Evolutionary conservation across 805 yeast species (phyloP).

Genomic region (Komagataella phaffii): DNA sequence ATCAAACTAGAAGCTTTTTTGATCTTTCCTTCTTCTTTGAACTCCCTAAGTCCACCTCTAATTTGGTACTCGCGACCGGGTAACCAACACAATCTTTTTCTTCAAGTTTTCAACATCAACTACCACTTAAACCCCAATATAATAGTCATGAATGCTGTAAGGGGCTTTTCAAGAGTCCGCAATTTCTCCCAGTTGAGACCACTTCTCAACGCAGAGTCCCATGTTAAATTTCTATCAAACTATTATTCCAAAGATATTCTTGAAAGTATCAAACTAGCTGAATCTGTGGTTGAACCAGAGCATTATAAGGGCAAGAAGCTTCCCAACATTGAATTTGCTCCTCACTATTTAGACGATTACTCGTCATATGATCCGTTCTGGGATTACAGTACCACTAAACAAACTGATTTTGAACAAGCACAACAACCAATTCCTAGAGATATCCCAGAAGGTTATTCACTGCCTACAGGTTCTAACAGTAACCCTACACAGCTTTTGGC

Average conservation of each 20-base stretch:
- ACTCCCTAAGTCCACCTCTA: background rate
- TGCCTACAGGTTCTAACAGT: constrained; percentile 1
- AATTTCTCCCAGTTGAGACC: background rate
- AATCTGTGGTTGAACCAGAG: constrained; percentile 55
- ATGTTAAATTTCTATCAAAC: constrained; percentile 45
- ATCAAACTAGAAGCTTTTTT: too few species aligned
- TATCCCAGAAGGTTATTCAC: constrained; percentile 4
- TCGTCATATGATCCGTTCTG: constrained; percentile 60
- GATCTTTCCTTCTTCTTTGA: background rate
- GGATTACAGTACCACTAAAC: constrained; percentile 33
- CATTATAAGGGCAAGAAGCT: constrained; percentile 33
- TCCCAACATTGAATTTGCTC: constrained; percentile 44
- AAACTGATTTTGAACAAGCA: constrained; percentile 4
- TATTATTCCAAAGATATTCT: constrained; percentile 76
- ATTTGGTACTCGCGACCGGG: background rate
- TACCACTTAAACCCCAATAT: background rate
- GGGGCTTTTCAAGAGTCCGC: background rate
- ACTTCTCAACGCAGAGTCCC: constrained; percentile 10
- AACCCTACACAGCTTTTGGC: constrained; percentile 22
- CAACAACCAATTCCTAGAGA: constrained; percentile 5
- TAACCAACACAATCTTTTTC: background rate
- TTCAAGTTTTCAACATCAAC: background rate
- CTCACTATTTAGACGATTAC: constrained; percentile 60
- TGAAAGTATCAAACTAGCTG: constrained; percentile 73
- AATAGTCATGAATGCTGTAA: background rate